Evolutionary conservation across 345 rosid genomes (phyloP), one percentile per base, ranked within the genome.

Genomic region (Euphorbia lathyris): DNA sequence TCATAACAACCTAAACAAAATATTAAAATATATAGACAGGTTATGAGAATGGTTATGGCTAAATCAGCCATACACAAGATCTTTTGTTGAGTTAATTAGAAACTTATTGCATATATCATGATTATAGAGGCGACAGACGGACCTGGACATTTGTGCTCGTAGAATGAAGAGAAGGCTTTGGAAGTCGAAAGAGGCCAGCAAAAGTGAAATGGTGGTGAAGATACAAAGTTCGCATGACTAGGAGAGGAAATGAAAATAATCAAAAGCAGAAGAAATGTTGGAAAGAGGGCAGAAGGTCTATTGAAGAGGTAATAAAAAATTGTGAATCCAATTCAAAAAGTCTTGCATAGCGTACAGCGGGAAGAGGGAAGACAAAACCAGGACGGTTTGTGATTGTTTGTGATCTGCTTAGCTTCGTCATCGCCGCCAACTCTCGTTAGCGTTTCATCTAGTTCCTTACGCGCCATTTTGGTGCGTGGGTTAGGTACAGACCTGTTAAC

Each of bases 161-260:
- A 16, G 20, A 32, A 40, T 55, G 63, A 43, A 45, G 61, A 25
- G 12, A 45, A 62, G 10, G 62, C 10, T 38, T 53, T 2, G 34
- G 63, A 48, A 32, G 34, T n/a, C 48, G 56, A 68, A 53, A 68
- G 47, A n/a, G 70, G 20, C 60, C 38, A 10, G 32, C 42, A 9
- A 12, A 61, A 45, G 71, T 65, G 68, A 59, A 56, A 26, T 7
- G 11, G 19, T 17, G 20, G 48, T 64, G 68, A 52, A 36, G 62
- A 48, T 69, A 72, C 25, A 74, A 64, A 63, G 84, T 71, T 66
- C 58, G 84, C 92, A 87, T 87, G 72, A 61, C 56, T 62, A 14
- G 22, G 13, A 13, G 3, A 26, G 10, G 36, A 23, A 36, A 55
- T 9, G 57, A 25, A 34, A 0, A 58, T 32, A 12, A 60, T 20